phyloP scores from a whole-genome alignment of 192 early-diverging fungal genomes.

The Gonapodya sp. region DNA sequence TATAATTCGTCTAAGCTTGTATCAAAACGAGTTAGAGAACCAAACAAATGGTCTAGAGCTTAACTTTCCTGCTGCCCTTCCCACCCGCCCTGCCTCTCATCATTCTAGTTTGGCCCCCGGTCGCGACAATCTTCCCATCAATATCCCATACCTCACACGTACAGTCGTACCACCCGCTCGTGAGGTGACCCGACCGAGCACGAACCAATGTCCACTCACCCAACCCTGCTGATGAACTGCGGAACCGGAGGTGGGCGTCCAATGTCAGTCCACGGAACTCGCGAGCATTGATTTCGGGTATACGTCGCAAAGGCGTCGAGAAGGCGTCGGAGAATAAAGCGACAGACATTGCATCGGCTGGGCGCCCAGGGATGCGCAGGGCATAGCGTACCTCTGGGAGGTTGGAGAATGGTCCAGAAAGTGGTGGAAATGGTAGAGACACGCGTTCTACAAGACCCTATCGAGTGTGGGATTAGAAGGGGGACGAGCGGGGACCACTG shows the following conservation, averaged over 20 bases:
- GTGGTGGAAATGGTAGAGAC: not conserved
- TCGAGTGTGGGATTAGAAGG: not conserved
- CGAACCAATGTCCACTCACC: not conserved
- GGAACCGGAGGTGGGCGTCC: not conserved
- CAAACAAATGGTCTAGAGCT: not conserved
- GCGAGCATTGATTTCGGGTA: not conserved
- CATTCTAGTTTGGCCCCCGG: not conserved
- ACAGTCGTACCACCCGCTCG: constrained; percentile 2
- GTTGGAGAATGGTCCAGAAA: not conserved
- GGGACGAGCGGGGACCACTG: too few relatives aligned
- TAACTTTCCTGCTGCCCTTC: not conserved
- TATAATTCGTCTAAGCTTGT: too few relatives aligned
- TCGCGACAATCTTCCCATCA: not conserved
- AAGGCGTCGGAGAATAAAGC: not conserved
- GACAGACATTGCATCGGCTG: not conserved
- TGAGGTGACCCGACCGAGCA: not conserved
- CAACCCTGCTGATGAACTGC: not conserved
- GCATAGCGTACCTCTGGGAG: not conserved
- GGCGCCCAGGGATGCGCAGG: not conserved
- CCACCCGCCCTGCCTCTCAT: not conserved
- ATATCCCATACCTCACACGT: not conserved
- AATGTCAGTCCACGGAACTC: not conserved
- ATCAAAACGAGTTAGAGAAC: not conserved
- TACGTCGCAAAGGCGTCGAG: not conserved
- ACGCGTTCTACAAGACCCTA: not conserved